phyloP scores from a whole-genome alignment of 1,139 yeast species.

The Suzukiozyma palmioleophila region DNA sequence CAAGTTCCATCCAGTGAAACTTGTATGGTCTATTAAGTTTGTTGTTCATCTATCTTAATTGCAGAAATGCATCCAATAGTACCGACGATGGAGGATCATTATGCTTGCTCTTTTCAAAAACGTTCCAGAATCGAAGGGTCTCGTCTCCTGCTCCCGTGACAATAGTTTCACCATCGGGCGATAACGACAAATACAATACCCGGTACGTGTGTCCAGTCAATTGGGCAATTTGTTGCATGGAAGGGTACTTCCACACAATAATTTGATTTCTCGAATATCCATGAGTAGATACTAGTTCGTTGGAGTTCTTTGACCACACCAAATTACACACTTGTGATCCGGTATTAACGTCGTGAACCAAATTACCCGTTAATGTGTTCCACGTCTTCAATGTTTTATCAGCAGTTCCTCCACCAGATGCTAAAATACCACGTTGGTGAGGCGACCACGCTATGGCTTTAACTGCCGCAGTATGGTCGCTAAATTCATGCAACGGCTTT shows the following conservation, averaged over 20 bases:
- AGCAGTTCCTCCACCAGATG: slow-evolving; percentile 97
- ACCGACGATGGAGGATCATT: slow-evolving; percentile 60
- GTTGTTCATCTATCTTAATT: slow-evolving; percentile 44
- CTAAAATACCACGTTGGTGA: slow-evolving; percentile 87
- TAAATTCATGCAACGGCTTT: slow-evolving; percentile 67
- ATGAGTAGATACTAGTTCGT: slow-evolving; percentile 91
- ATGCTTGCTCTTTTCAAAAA: slow-evolving; percentile 69
- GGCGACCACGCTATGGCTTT: slow-evolving; percentile 98
- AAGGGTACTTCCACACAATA: slow-evolving; percentile 91
- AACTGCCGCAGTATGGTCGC: slow-evolving; percentile 91
- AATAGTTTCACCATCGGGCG: slow-evolving; percentile 98
- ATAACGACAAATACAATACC: slow-evolving; percentile 80
- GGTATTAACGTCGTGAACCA: slow-evolving; percentile 76
- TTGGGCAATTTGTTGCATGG: slow-evolving; percentile 89
- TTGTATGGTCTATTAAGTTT: not conserved
- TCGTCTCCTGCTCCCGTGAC: slow-evolving; percentile 99
- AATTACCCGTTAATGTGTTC: slow-evolving; percentile 80
- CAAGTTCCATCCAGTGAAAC: slow-evolving; percentile 1
- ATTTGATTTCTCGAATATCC: slow-evolving; percentile 91
- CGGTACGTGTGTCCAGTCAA: slow-evolving; percentile 93
- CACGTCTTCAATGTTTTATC: slow-evolving; percentile 88
- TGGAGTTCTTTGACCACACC: slow-evolving; percentile 88
- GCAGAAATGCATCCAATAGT: slow-evolving; percentile 74
- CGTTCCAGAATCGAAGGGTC: slow-evolving; percentile 89
- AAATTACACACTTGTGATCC: slow-evolving; percentile 96